phyloP scores from a whole-genome alignment of 2,329 filamentous ascomycete species.

The Alternaria infectoria region DNA sequence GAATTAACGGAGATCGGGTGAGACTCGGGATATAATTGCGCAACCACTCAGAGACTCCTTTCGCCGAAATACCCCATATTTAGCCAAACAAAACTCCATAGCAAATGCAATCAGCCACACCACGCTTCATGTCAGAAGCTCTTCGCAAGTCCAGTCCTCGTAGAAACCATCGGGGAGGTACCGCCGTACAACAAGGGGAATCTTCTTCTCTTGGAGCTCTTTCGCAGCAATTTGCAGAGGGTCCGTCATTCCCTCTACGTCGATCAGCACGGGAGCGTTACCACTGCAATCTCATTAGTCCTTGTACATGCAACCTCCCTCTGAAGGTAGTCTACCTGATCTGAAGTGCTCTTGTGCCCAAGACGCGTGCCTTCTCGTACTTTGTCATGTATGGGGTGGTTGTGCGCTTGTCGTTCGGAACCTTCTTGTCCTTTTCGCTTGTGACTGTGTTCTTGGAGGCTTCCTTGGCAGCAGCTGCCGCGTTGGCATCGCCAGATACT shows the following conservation, averaged over 20 bases:
- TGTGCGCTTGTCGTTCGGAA: constrained; percentile 82
- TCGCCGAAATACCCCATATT: constrained; percentile 42
- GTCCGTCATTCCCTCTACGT: constrained; percentile 96
- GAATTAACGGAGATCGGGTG: constrained; percentile 38
- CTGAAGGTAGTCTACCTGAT: constrained; percentile 72
- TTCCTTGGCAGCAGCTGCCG: constrained; percentile 50
- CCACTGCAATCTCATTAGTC: constrained; percentile 65
- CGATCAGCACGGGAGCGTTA: constrained; percentile 95
- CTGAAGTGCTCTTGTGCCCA: constrained; percentile 91
- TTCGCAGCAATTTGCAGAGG: constrained; percentile 97
- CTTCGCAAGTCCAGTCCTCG: constrained; percentile 99
- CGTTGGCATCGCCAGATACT: constrained; percentile 59
- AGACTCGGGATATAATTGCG: constrained; percentile 42
- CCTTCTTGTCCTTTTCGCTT: constrained; percentile 77
- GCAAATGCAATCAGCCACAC: constrained; percentile 39
- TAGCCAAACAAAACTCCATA: constrained; percentile 40
- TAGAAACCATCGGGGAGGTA: constrained; percentile 99
- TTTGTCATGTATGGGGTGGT: constrained; percentile 99
- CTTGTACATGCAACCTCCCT: background rate
- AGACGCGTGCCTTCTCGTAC: constrained; percentile 91
- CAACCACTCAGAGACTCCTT: constrained; percentile 38
- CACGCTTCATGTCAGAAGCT: constrained; percentile 65
- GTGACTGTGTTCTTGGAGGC: constrained; percentile 62
- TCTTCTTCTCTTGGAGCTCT: constrained; percentile 98
- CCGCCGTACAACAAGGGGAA: constrained; percentile 89